A percentile compares a stretch with the other conserved stretches of the same genome.
These are phyloP conservation scores for Neofusicoccum parvum DNA, from an alignment of 2,329 filamentous ascomycete genomes.

Conservation along the genomic window DNA sequence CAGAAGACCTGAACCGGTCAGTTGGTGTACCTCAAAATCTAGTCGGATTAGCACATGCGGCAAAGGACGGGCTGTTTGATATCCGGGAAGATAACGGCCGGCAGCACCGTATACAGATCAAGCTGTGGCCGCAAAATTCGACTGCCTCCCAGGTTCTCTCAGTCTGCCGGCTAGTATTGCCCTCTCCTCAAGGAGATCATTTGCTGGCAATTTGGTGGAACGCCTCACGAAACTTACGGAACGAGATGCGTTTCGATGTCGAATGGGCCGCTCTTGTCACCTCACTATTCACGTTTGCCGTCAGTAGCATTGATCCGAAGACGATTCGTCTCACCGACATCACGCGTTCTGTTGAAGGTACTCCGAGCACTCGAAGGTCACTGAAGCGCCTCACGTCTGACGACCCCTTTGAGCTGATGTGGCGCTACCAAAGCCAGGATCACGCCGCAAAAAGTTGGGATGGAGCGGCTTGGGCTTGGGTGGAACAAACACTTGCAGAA, in stretches of 20 bases:
- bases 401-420: constrained; percentile 30
- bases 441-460: constrained; percentile 35
- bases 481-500: constrained; percentile 26
- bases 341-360: constrained; percentile 10
- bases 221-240: constrained; percentile 31
- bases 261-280: constrained; percentile 45
- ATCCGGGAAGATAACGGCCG: constrained; percentile 35
- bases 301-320: constrained; percentile 38
- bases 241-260: constrained; percentile 24
- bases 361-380: constrained; percentile 7
- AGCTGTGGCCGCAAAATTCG: constrained; percentile 32
- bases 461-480: constrained; percentile 38
- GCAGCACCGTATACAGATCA: constrained; percentile 36
- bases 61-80: constrained; percentile 23
- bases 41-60: not conserved
- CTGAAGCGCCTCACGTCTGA: not conserved
- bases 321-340: constrained; percentile 27
- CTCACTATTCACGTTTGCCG: constrained; percentile 42
- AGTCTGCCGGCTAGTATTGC: constrained; percentile 36
- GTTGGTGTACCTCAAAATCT: not conserved
- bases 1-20: not conserved
- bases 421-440: constrained; percentile 30
- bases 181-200: constrained; percentile 39
- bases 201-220: constrained; percentile 43
- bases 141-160: constrained; percentile 36